A percentile compares a stretch with the other conserved stretches of the same genome.
These are phyloP conservation scores for Lepidopterella palustris DNA, from an alignment of 495 filamentous ascomycete species.

Conservation along the genomic window DNA sequence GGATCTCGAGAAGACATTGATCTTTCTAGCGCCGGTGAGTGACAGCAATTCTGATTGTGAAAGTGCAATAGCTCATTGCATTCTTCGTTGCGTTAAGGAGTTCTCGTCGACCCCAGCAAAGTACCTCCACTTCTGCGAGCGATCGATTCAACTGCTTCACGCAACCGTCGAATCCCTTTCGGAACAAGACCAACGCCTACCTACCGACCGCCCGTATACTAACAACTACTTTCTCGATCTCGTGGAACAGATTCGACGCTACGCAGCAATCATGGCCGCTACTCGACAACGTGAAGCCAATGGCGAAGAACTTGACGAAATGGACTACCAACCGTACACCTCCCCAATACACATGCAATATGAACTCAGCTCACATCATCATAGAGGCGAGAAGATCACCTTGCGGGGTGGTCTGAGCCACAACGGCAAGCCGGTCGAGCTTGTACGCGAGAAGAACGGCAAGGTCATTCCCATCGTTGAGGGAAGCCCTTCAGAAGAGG, in stretches of 20 bases:
- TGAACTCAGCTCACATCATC: slow-evolving; percentile 15
- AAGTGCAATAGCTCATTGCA: slow-evolving; percentile 60
- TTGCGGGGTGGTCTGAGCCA: slow-evolving; percentile 69
- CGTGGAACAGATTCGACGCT: slow-evolving; percentile 59
- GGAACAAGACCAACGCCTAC: slow-evolving; percentile 73
- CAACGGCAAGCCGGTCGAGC: slow-evolving; percentile 69
- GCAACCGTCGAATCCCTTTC: slow-evolving; percentile 71
- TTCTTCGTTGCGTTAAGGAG: slow-evolving; percentile 59
- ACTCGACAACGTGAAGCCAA: slow-evolving; percentile 40
- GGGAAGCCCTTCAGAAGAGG: slow-evolving; percentile 36
- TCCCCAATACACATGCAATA: neutral
- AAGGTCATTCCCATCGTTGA: slow-evolving; percentile 63
- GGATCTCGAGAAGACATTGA: slow-evolving; percentile 82
- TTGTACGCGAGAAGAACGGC: slow-evolving; percentile 67
- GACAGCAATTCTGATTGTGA: slow-evolving; percentile 37
- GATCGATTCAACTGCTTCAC: slow-evolving; percentile 77
- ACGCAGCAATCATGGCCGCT: slow-evolving; percentile 46
- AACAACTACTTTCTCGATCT: slow-evolving; percentile 92
- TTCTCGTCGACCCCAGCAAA: slow-evolving; percentile 57
- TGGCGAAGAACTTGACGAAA: slow-evolving; percentile 36
- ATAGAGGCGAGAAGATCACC: slow-evolving; percentile 58
- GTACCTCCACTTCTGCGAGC: slow-evolving; percentile 80
- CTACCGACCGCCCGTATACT: slow-evolving; percentile 79
- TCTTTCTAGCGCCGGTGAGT: slow-evolving; percentile 88
- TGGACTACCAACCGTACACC: slow-evolving; percentile 39